Conservation (phyloP, 352 stramenopile species). For the Phytophthora fragariaefolia region DNA sequence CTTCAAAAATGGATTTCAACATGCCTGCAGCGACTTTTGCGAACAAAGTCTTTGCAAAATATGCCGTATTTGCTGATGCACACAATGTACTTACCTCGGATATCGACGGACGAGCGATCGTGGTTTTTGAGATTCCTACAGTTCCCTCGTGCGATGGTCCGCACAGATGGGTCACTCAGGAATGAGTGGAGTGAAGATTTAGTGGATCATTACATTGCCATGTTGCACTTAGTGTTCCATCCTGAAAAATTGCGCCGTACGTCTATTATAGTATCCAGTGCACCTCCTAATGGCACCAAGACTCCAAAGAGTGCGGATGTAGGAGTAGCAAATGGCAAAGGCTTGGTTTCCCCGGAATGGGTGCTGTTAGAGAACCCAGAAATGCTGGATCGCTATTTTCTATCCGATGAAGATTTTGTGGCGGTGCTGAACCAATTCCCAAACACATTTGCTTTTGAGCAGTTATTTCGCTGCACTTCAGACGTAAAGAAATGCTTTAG, state of each 20-base stretch:
- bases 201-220: conserved; percentile 86
- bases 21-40: conserved; percentile 67
- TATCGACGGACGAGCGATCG: conserved; percentile 78
- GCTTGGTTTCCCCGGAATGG: conserved; percentile 72
- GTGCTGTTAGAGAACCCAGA: conserved; percentile 86
- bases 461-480: conserved; percentile 70
- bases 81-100: conserved; percentile 83
- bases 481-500: conserved; percentile 86
- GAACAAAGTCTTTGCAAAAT: conserved; percentile 69
- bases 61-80: conserved; percentile 89
- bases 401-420: conserved; percentile 88
- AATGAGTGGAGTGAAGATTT: conserved; percentile 83
- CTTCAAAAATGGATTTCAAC: conserved; percentile 86
- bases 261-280: conserved; percentile 76
- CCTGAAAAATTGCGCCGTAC: conserved; percentile 79
- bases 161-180: conserved; percentile 54
- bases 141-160: conserved; percentile 75
- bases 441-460: conserved; percentile 81
- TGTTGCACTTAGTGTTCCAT: conserved; percentile 89
- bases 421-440: conserved; percentile 88
- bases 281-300: conserved; percentile 39
- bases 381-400: conserved; percentile 77
- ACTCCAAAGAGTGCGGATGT: conserved; percentile 35
- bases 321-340: conserved; percentile 40
- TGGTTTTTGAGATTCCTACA: conserved; percentile 86